These are phyloP conservation scores for Hypericum androsaemum DNA, from an alignment of 345 rosid genomes.

Conservation along the genomic window DNA sequence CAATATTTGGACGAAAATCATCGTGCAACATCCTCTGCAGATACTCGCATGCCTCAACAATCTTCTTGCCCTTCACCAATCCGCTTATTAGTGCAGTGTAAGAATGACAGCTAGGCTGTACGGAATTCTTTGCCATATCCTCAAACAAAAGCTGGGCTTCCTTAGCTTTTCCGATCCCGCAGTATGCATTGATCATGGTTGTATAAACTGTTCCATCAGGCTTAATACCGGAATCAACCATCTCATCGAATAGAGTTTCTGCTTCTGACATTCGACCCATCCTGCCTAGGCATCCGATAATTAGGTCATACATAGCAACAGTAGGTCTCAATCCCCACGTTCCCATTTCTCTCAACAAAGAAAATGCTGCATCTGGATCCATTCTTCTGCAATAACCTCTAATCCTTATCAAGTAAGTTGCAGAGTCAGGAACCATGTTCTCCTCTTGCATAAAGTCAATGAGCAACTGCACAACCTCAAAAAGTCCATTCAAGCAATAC, in stretches of 20 bases:
- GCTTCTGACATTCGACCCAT: conserved; percentile 42
- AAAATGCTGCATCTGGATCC: conserved; percentile 32
- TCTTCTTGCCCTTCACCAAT: conserved; percentile 46
- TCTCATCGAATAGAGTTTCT: conserved; percentile 42
- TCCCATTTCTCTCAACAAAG: conserved; percentile 38
- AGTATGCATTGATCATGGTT: conserved; percentile 67
- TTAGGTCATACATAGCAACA: conserved; percentile 49
- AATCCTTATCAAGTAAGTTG: conserved; percentile 45
- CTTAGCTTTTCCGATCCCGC: conserved; percentile 27
- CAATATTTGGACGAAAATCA: conserved; percentile 46
- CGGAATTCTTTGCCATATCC: conserved; percentile 35
- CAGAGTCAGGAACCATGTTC: conserved; percentile 37
- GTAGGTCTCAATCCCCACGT: conserved; percentile 45
- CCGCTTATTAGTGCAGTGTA: conserved; percentile 56
- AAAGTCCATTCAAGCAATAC: conserved; percentile 31
- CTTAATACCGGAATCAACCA: conserved; percentile 48
- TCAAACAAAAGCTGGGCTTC: conserved; percentile 51
- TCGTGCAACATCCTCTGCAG: conserved; percentile 53
- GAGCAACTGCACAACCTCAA: conserved; percentile 29
- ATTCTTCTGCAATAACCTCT: conserved; percentile 38
- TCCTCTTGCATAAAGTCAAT: conserved; percentile 33
- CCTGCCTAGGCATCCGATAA: conserved; percentile 40
- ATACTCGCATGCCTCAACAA: conserved; percentile 44
- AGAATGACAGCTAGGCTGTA: conserved; percentile 39
- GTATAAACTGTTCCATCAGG: conserved; percentile 55